Percentiles rank a stretch among this genome's conserved stretches.
Conservation (phyloP, 176 grass and related monocot species). For the Pontederia crassipes region DNA sequence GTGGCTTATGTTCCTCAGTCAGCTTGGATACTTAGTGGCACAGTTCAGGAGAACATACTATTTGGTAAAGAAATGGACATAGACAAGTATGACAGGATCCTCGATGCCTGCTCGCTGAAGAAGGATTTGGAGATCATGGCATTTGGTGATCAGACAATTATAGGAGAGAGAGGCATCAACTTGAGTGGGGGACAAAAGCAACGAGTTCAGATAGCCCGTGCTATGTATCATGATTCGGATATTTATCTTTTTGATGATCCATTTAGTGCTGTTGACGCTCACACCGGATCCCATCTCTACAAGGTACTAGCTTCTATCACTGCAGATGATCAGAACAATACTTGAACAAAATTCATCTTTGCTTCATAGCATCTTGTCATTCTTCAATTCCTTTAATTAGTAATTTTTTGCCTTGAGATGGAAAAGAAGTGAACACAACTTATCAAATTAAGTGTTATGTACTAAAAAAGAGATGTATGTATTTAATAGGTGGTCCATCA, state of each 20-base stretch:
- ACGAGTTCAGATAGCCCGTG: constrained; percentile 52
- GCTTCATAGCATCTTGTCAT: too few species aligned
- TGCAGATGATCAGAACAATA: too few species aligned
- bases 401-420: too few species aligned
- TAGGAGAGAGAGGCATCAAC: constrained; percentile 74
- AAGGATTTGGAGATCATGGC: constrained; percentile 47
- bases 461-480: too few species aligned
- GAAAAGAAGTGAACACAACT: too few species aligned
- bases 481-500: too few species aligned
- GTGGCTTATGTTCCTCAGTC: constrained; percentile 55
- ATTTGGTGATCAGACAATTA: constrained; percentile 52
- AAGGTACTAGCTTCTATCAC: constrained; percentile 26
- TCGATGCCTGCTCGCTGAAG: constrained; percentile 48
- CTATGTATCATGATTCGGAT: constrained; percentile 64
- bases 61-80: constrained; percentile 35
- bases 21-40: constrained; percentile 73
- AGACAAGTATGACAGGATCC: constrained; percentile 30
- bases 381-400: not conserved
- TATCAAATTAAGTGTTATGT: too few species aligned
- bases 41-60: constrained; percentile 47
- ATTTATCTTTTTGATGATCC: constrained; percentile 75
- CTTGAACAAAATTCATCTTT: too few species aligned
- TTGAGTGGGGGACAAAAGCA: constrained; percentile 70
- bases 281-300: constrained; percentile 52
- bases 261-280: constrained; percentile 65